phyloP scores from a whole-genome alignment of 306 rosid genomes.

The Rubus idaeus region DNA sequence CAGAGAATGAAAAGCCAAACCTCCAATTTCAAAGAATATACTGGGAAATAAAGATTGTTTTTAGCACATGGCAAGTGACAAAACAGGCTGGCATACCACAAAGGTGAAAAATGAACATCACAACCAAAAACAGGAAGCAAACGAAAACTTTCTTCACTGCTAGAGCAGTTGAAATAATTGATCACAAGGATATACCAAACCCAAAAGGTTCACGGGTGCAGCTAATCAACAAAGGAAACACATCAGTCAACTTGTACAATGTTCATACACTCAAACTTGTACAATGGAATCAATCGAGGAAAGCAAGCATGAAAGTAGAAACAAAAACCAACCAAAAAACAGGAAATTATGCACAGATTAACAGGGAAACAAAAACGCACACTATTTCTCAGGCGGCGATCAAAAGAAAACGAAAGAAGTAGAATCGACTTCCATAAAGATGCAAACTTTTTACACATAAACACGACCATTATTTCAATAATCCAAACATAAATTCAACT shows the following conservation, averaged over 20 bases:
- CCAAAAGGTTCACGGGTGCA: slow-evolving; percentile 21
- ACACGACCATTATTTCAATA: neutral
- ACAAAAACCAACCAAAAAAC: neutral
- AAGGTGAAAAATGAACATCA: neutral
- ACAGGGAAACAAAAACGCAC: neutral
- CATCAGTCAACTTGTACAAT: neutral
- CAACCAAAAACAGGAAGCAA: neutral
- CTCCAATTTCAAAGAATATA: neutral
- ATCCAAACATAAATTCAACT: neutral
- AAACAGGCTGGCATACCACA: neutral
- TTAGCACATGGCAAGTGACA: slow-evolving; percentile 2
- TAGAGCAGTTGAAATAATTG: neutral
- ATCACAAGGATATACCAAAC: neutral
- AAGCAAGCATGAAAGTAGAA: slow-evolving; percentile 1
- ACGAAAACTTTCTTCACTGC: neutral
- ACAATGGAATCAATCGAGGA: neutral
- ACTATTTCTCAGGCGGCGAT: neutral
- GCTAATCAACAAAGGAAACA: slow-evolving; percentile 1
- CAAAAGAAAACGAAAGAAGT: neutral
- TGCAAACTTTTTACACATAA: neutral
- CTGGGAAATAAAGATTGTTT: neutral
- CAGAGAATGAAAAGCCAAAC: neutral
- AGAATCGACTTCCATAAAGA: neutral
- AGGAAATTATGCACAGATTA: slow-evolving; percentile 2
- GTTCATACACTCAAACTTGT: neutral